Evolutionary conservation across 768 basidiomycete genomes (phyloP), one percentile per base, ranked within the genome.

Genomic region (Boletus pseudopeckii): DNA sequence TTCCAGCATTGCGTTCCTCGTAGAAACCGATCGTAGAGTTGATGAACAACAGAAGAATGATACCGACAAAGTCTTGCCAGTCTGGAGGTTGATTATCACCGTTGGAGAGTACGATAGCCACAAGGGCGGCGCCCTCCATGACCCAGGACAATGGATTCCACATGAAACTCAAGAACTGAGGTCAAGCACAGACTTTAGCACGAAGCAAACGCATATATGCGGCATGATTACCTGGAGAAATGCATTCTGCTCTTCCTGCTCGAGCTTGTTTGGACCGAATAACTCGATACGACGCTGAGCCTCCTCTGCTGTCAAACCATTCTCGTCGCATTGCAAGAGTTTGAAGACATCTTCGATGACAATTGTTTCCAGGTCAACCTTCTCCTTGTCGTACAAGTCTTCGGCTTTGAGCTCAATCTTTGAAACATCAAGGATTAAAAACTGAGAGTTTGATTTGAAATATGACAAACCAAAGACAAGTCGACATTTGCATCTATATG

Each of bases 101-200:
- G 73, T 98, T 98, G 52, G 96, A 97, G 30, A 98, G 83, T 39
- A 83, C 93, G 71, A 98, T 98, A 45, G 96, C 95, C 60, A 94
- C 92, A 30, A 93, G 79, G 8, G 92, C 90, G 37, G 94, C 94
- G 57, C 88, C 93, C 74, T 98, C 96, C 96, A 98, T 98, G 73
- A 98, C 96, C 96, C 96, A 98, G 33, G 96, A 98, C 13, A 98
- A 79, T 41, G 96, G 96, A 76, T 98, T 98, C 96, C 96, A 98
- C 96, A 98, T 98, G 82, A 98, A 98, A 70, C 86, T 85, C 62
- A 93, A 75, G 74, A 95, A 93, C 90, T 91, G 40, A 28, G 0
- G 10, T 28, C 28, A 26, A 43, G 43, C 2, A 15, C 22, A 28
- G 20, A 50, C 39, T 20, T 64, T 3, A 53, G 47, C 20, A 45